Evolutionary conservation across 805 yeast genomes (phyloP), one percentile per base, ranked within the genome.

Genomic region (Candida loeiensis): DNA sequence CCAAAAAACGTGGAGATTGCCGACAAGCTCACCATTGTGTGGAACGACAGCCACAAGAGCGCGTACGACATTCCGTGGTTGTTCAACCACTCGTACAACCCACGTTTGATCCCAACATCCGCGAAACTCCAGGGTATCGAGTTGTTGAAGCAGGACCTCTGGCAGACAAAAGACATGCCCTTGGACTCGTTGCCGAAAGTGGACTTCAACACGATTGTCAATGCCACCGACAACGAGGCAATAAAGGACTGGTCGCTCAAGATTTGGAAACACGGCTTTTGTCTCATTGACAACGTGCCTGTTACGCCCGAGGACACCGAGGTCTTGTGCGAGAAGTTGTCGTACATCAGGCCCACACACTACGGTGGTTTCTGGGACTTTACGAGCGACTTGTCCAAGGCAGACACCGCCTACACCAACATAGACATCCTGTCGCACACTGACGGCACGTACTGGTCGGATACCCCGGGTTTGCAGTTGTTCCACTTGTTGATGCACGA

Each of bases 331-430:
- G 77, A 79, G 46, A 61, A 75, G 48, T 71, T 82, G 45, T 70
- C 79, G 40, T 79, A 76, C 54, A 74, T 80, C 36, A 65, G 84
- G 30, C 80, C 80, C 18, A 82, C 89, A 2, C 89, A 82, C 54
- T 82, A 82, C 48, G 88, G 87, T n/a, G 87, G 85, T 1, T 81
- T 82, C 60, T 82, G 88, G 87, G 86, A 80, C 54, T 82, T 82
- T 58, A 82, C 88, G 8, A 71, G 85, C 4, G 85, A 82, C 51
- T 63, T 82, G 51, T 70, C 80, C 34, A 79, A 76, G 61, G 75
- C 77, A 43, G 89, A 82, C 52, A 80, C 85, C 3, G 89, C 89
- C 3, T 82, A 82, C 55, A 81, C 87, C 12, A 79, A 80, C 50
- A 66, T 80, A 40, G 82, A 77, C 45, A 76, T 82, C 37, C 75